Evolutionary conservation across 2,329 filamentous ascomycete species (phyloP).

Genomic region (Alternaria sp.): DNA sequence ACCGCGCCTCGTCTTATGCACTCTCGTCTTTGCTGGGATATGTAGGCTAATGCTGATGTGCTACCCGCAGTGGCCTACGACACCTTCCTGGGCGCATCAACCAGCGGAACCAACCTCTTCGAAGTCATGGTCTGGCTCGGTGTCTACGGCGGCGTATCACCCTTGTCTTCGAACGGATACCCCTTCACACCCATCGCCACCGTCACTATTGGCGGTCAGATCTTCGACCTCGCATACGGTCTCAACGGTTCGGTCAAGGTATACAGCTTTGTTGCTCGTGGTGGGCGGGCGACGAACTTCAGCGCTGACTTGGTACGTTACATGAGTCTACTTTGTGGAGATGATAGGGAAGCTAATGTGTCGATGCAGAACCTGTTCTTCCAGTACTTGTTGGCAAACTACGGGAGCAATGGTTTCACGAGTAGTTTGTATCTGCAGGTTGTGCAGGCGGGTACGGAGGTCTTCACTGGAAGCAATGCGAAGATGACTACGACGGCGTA

Average conservation of each 20-base stretch:
- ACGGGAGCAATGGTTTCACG: not conserved
- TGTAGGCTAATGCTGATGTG: not conserved
- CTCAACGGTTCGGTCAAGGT: not conserved
- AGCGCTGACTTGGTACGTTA: not conserved
- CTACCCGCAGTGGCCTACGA: not conserved
- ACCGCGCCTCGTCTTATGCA: accelerated
- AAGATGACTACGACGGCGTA: not conserved
- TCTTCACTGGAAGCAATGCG: not conserved
- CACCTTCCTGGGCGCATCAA: not conserved
- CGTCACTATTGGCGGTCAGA: not conserved
- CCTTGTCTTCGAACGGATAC: not conserved
- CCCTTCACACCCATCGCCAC: not conserved
- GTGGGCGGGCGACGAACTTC: not conserved
- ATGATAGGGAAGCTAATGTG: not conserved
- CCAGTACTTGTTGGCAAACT: not conserved
- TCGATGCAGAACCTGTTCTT: not conserved
- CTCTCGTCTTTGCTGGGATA: accelerated
- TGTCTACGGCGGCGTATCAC: not conserved
- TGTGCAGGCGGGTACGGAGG: not conserved
- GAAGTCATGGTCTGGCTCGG: not conserved
- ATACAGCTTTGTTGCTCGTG: not conserved
- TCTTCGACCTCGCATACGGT: not conserved
- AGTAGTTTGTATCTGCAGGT: not conserved
- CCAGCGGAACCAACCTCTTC: not conserved
- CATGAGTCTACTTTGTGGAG: not conserved